Percentiles rank a stretch among this genome's conserved stretches.
phyloP scores from a whole-genome alignment of 306 rosid species.

The Echinosophora koreensis region DNA sequence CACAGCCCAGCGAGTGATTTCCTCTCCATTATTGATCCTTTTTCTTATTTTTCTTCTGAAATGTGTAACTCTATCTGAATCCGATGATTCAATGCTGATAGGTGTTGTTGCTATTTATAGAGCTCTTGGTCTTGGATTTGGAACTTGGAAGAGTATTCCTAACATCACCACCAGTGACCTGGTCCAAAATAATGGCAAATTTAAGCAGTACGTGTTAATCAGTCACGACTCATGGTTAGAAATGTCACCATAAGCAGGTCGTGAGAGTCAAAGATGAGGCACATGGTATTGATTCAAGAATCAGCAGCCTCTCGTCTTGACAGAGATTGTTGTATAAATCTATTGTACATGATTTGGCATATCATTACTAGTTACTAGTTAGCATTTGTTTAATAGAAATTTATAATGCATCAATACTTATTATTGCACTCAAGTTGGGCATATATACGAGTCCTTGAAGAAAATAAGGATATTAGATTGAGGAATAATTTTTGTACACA shows the following conservation, averaged over 20 bases:
- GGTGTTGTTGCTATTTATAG: not conserved
- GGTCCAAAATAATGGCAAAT: not conserved
- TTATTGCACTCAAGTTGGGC: too few species aligned
- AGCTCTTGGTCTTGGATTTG: not conserved
- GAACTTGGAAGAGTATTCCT: not conserved
- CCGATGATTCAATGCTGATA: not conserved
- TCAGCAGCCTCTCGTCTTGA: not conserved
- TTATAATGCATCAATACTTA: too few species aligned
- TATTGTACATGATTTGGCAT: too few species aligned
- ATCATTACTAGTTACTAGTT: too few species aligned
- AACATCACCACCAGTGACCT: not conserved
- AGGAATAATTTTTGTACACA: too few species aligned
- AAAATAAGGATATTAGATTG: too few species aligned
- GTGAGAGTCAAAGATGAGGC: not conserved
- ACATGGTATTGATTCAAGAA: not conserved
- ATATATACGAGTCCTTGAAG: too few species aligned
- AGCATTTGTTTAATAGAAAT: too few species aligned
- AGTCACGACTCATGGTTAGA: not conserved
- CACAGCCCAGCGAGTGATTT: slow-evolving; percentile 11
- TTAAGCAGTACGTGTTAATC: not conserved
- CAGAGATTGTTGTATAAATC: too few species aligned
- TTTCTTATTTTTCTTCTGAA: not conserved
- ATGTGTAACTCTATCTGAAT: not conserved
- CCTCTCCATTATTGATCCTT: slow-evolving; percentile 25
- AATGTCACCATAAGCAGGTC: not conserved